These are phyloP conservation scores for Tuber calosporum DNA, from an alignment of 495 filamentous ascomycete genomes.

Conservation along the genomic window DNA sequence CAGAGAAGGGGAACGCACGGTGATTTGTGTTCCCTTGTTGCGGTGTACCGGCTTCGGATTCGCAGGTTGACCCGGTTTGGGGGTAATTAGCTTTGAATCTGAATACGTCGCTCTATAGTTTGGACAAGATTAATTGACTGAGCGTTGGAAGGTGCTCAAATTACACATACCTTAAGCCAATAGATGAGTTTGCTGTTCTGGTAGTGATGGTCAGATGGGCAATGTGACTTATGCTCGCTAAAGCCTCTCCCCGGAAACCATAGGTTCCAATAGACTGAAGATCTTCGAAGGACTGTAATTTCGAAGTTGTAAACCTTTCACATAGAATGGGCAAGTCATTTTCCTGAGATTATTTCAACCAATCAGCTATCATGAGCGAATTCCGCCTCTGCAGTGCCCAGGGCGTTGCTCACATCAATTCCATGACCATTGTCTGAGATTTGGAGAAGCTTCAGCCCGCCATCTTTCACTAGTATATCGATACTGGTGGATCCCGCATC, in stretches of 20 bases:
- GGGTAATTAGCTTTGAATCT: conserved; percentile 71
- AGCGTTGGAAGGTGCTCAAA: not conserved
- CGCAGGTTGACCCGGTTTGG: conserved; percentile 84
- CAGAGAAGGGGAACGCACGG: conserved; percentile 48
- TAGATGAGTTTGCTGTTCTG: conserved; percentile 78
- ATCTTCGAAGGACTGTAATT: conserved; percentile 91
- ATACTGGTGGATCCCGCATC: conserved; percentile 89
- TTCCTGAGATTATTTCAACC: conserved; percentile 48
- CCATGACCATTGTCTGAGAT: conserved; percentile 98
- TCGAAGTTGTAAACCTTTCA: conserved; percentile 95
- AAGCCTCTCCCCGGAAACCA: conserved; percentile 91
- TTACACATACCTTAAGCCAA: conserved; percentile 60
- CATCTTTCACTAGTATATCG: conserved; percentile 89
- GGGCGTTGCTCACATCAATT: conserved; percentile 60
- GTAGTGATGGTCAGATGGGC: conserved; percentile 93
- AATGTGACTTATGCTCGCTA: conserved; percentile 98
- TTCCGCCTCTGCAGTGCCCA: conserved; percentile 2
- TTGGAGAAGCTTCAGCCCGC: conserved; percentile 91
- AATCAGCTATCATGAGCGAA: conserved; percentile 22
- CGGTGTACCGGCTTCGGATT: conserved; percentile 87
- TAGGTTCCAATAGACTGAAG: conserved; percentile 87
- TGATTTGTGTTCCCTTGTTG: conserved; percentile 91
- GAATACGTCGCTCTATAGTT: conserved; percentile 62
- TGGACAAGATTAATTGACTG: conserved; percentile 12
- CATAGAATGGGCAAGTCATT: conserved; percentile 92